These are phyloP conservation scores for Solanum bulbocastanum DNA, from an alignment of 257 asterid genomes.

Conservation along the genomic window DNA sequence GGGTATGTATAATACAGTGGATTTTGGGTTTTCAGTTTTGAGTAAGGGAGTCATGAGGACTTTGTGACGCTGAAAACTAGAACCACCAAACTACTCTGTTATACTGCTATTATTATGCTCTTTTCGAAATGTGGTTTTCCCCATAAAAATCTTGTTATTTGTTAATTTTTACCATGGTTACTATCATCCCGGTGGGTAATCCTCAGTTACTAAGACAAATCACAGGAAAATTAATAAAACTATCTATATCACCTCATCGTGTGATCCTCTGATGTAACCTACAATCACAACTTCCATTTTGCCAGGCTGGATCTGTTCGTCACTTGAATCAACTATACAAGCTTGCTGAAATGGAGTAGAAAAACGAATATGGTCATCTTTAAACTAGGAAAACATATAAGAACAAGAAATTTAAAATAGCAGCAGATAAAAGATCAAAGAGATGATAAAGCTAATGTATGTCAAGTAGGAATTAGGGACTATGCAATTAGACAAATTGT, in stretches of 20 bases:
- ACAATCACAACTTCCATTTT: slow-evolving; percentile 48
- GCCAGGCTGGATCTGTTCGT: slow-evolving; percentile 12
- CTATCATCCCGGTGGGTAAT: neutral
- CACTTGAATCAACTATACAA: slow-evolving; percentile 22
- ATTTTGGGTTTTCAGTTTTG: neutral
- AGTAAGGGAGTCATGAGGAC: neutral
- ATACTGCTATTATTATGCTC: neutral
- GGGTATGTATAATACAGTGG: neutral
- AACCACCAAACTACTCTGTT: neutral
- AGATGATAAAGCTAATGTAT: neutral
- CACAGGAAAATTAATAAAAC: neutral
- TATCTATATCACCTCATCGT: slow-evolving; percentile 26
- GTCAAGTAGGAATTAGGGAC: neutral
- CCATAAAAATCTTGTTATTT: neutral
- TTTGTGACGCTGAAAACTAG: neutral
- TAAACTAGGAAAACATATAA: neutral
- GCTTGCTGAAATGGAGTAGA: slow-evolving; percentile 34
- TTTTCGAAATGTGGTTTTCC: neutral
- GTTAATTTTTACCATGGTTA: neutral
- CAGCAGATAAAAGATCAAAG: neutral
- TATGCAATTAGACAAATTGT: neutral
- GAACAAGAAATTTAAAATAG: neutral
- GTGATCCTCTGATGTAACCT: slow-evolving; percentile 56
- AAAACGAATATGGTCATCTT: neutral
- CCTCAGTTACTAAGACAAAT: neutral